These are phyloP conservation scores for Fusarium coicis DNA, from an alignment of 2,329 filamentous ascomycete genomes.

Conservation along the genomic window DNA sequence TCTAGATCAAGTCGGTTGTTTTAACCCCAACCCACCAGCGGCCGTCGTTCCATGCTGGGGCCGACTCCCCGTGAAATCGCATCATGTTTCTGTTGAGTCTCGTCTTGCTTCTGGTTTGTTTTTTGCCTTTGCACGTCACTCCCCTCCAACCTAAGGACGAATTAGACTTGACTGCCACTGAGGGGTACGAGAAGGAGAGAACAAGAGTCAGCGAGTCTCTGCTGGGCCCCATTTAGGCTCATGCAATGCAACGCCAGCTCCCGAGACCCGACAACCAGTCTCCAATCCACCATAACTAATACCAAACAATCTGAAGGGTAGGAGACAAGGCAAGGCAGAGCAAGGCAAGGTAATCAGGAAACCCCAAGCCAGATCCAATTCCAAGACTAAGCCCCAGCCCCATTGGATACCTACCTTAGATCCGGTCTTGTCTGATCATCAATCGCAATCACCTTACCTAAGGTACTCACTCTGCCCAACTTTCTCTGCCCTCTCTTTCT, in stretches of 20 bases:
- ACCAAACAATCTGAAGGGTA: slow-evolving; percentile 25
- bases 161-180: neutral
- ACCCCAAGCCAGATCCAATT: slow-evolving; percentile 27
- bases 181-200: slow-evolving; percentile 5
- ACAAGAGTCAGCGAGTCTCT: slow-evolving; percentile 16
- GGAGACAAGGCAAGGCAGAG: slow-evolving; percentile 3
- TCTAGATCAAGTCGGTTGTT: slow-evolving; percentile 21
- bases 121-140: slow-evolving; percentile 33
- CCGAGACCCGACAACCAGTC: slow-evolving; percentile 33
- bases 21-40: slow-evolving; percentile 33
- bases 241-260: slow-evolving; percentile 40
- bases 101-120: slow-evolving; percentile 10
- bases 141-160: neutral
- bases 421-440: slow-evolving; percentile 1
- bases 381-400: slow-evolving; percentile 16
- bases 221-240: slow-evolving; percentile 17
- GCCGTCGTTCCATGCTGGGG: slow-evolving; percentile 31
- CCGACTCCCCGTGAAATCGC: slow-evolving; percentile 31
- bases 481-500: slow-evolving; percentile 5
- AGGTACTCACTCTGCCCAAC: neutral
- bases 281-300: slow-evolving; percentile 41
- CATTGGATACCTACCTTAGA: slow-evolving; percentile 6
- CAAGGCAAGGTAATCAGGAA: neutral
- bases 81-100: slow-evolving; percentile 25
- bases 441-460: slow-evolving; percentile 9